A percentile compares a stretch with the other conserved stretches of the same genome.
Evolutionary conservation across 1,284 basidiomycete species (phyloP).

Genomic region (Melampsora americana): DNA sequence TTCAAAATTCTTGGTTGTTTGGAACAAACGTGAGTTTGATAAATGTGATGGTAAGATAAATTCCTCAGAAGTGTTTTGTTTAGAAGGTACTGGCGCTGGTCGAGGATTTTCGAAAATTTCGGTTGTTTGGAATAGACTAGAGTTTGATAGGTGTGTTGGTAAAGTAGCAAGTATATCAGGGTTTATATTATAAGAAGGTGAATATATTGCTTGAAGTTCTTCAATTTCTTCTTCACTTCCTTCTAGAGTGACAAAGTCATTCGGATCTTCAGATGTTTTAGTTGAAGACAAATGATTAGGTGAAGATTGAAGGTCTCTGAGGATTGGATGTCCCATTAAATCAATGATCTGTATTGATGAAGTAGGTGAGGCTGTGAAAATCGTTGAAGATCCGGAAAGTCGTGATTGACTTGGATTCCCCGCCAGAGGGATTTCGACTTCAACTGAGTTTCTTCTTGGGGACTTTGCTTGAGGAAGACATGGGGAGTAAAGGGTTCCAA

Average conservation of each 20-base stretch:
- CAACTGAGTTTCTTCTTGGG: neutral
- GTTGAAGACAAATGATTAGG: too few species aligned
- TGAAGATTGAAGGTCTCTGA: neutral
- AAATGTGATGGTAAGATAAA: neutral
- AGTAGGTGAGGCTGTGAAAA: slow-evolving; percentile 3
- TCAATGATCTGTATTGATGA: neutral
- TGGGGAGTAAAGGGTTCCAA: neutral
- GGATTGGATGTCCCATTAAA: neutral
- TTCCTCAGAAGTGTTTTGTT: too few species aligned
- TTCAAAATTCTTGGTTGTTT: neutral
- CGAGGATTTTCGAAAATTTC: neutral
- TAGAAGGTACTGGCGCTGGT: neutral
- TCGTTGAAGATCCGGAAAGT: neutral
- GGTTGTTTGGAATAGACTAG: neutral
- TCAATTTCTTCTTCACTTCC: neutral
- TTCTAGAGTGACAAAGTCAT: neutral
- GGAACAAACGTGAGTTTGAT: slow-evolving; percentile 1
- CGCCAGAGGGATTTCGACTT: neutral
- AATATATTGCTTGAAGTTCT: neutral
- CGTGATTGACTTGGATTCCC: neutral
- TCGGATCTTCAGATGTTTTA: neutral
- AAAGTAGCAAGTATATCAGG: neutral
- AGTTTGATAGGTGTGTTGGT: neutral
- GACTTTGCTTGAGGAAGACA: neutral
- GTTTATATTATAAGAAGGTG: neutral